Conservation (phyloP, 352 stramenopile genomes). For the Phytophthora citricola region DNA sequence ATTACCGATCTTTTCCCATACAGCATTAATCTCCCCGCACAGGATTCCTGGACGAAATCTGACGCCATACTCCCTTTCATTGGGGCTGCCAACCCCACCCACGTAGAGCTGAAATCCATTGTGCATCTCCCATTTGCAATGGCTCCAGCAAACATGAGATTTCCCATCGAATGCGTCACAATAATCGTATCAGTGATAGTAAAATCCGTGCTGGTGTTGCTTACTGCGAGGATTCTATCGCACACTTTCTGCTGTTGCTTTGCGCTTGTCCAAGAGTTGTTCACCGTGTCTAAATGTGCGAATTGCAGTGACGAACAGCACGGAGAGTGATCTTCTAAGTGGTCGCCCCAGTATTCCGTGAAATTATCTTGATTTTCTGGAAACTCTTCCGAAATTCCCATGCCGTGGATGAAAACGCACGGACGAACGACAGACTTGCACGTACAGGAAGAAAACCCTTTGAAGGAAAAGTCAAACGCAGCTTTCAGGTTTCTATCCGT, state of each 20-base stretch:
- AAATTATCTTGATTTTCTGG: constrained; percentile 18
- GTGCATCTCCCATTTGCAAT: constrained; percentile 14
- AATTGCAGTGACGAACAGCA: constrained; percentile 40
- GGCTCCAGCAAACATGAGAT: constrained; percentile 30
- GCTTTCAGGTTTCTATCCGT: constrained; percentile 2
- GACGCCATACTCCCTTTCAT: constrained; percentile 44
- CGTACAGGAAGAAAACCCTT: constrained; percentile 1
- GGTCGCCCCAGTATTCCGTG: constrained; percentile 16
- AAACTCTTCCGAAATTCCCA: constrained; percentile 12
- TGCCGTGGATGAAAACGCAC: constrained; percentile 24
- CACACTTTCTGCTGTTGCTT: constrained; percentile 42
- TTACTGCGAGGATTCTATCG: constrained; percentile 26
- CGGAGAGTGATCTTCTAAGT: constrained; percentile 13
- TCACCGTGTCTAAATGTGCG: constrained; percentile 46
- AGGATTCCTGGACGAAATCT: constrained; percentile 40
- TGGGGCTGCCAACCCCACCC: constrained; percentile 35
- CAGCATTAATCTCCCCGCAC: constrained; percentile 21
- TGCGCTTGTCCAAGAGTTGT: constrained; percentile 48
- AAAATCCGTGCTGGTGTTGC: constrained; percentile 12
- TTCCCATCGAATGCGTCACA: constrained; percentile 47
- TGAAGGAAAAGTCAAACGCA: constrained; percentile 15
- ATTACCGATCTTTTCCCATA: constrained; percentile 20
- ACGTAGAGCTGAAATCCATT: constrained; percentile 27
- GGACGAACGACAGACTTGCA: constrained; percentile 18
- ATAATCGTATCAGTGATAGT: constrained; percentile 39